Conservation (phyloP, 208 protist genomes). For the Phytomonas francai region DNA sequence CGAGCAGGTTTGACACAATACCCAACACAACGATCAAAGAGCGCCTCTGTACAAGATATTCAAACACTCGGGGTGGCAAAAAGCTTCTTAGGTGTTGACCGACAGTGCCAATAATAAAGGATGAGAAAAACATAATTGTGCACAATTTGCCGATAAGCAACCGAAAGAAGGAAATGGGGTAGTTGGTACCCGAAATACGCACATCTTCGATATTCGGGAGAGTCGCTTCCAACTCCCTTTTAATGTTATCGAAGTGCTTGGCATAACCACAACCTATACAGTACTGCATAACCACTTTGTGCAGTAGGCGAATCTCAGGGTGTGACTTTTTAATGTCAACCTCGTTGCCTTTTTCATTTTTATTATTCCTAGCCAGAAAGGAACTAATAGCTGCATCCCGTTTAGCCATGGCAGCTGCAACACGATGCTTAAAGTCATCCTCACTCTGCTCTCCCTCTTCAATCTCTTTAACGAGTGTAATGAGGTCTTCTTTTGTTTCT, state of each 20-base stretch:
- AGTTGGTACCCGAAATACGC: constrained; percentile 27
- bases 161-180: constrained; percentile 35
- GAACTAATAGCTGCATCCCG: background rate
- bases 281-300: constrained; percentile 40
- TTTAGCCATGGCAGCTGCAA: background rate
- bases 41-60: constrained; percentile 28
- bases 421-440: constrained; percentile 6
- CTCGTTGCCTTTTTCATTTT: constrained; percentile 12
- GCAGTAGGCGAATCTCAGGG: background rate
- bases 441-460: constrained; percentile 15
- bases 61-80: constrained; percentile 15
- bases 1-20: constrained; percentile 56
- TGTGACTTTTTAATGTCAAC: background rate
- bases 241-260: constrained; percentile 69
- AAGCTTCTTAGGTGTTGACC: constrained; percentile 26
- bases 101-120: constrained; percentile 27
- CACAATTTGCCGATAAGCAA: constrained; percentile 22
- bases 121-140: constrained; percentile 25
- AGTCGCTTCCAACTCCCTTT: constrained; percentile 21
- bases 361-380: background rate
- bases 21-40: constrained; percentile 36
- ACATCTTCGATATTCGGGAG: constrained; percentile 34
- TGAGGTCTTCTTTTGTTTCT: constrained; percentile 15
- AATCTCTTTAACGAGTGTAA: constrained; percentile 15
- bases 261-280: constrained; percentile 74